Evolutionary conservation across 768 basidiomycete species (phyloP), one percentile per base, ranked within the genome.

Genomic region (Lyophyllum decastes): DNA sequence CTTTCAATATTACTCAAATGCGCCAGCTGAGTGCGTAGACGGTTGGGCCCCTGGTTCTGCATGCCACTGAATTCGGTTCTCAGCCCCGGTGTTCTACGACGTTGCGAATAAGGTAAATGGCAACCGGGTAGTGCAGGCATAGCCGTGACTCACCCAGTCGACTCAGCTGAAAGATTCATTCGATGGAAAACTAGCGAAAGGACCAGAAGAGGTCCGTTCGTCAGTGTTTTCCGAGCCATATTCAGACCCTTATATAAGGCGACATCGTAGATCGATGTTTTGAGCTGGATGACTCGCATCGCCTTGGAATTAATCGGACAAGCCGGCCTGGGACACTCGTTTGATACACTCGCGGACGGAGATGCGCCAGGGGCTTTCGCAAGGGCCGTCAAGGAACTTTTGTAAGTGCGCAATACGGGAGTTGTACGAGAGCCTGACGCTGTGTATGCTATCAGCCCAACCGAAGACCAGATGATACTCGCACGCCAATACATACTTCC

Each of bases 401-500:
- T 52, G 60, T 64, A 26, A 30, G 55, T 49, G 12, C 35, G 16
- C 35, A 38, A 38, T 4, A 4, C 14, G 16, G 10, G 35, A 11
- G 3, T 16, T 16, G 35, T 2, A 38, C 35, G 14, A 16, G 5
- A 12, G 16, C 4, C 35, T 38, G 4, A 38, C 8, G 14, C 3
- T 7, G 14, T 17, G 35, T 38, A 4, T 17, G 16, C 16, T 11
- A 16, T 38, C 16, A 38, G 35, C 35, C 35, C 35, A 6, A 38
- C 14, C 14, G 6, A 7, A 16, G 35, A 16, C 10, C 14, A 16
- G 35, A 47, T 46, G 50, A n/a, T n/a, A n/a, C n/a, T n/a, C 30
- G 49, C 44, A 3, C 41, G 35, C 6, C 24, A 47, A 35, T 33
- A 55, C 21, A 57, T 70, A 43, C 55, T 73, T 4, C 71, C 71